Conservation (phyloP, 208 protist species). For the Strigomonas oncopelti region DNA sequence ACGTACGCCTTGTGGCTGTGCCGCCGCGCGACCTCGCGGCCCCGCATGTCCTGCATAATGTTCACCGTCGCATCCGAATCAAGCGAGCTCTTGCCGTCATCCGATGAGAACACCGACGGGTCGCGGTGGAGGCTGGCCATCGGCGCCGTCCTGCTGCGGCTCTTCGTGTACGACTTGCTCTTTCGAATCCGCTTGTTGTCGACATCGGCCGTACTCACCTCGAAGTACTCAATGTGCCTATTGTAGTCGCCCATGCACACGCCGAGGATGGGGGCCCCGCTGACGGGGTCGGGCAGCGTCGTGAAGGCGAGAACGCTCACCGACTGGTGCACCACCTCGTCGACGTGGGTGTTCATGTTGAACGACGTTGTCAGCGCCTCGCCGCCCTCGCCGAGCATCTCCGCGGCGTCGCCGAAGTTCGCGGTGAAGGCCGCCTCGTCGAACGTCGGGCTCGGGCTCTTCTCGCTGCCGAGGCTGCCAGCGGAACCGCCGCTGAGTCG, state of each 20-base stretch:
- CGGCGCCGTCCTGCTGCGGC: slow-evolving; percentile 1
- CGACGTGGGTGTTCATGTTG: slow-evolving; percentile 13
- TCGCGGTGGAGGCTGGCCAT: slow-evolving; percentile 15
- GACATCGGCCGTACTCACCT: slow-evolving; percentile 47
- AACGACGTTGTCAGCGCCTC: slow-evolving; percentile 32
- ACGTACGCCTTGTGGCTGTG: slow-evolving; percentile 83
- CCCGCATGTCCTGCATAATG: slow-evolving; percentile 46
- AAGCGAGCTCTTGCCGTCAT: slow-evolving; percentile 30
- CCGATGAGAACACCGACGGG: slow-evolving; percentile 14
- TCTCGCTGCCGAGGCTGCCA: slow-evolving; percentile 17
- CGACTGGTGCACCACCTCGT: slow-evolving; percentile 38
- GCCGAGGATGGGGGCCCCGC: slow-evolving; percentile 55
- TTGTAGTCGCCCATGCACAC: slow-evolving; percentile 79
- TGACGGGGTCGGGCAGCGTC: slow-evolving; percentile 69
- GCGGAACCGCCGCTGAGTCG: slow-evolving; percentile 18
- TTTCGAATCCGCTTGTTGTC: slow-evolving; percentile 38
- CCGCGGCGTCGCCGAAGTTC: slow-evolving; percentile 15
- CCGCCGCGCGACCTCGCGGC: slow-evolving; percentile 63
- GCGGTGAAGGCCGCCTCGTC: slow-evolving; percentile 45
- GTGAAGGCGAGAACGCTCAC: slow-evolving; percentile 69
- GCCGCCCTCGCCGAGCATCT: slow-evolving; percentile 22
- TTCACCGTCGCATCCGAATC: slow-evolving; percentile 40
- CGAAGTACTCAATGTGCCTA: slow-evolving; percentile 78
- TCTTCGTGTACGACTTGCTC: slow-evolving; percentile 38
- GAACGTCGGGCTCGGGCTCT: slow-evolving; percentile 38